These are phyloP conservation scores for Annulohypoxylon moriforme DNA, from an alignment of 495 filamentous ascomycete species.

Conservation along the genomic window DNA sequence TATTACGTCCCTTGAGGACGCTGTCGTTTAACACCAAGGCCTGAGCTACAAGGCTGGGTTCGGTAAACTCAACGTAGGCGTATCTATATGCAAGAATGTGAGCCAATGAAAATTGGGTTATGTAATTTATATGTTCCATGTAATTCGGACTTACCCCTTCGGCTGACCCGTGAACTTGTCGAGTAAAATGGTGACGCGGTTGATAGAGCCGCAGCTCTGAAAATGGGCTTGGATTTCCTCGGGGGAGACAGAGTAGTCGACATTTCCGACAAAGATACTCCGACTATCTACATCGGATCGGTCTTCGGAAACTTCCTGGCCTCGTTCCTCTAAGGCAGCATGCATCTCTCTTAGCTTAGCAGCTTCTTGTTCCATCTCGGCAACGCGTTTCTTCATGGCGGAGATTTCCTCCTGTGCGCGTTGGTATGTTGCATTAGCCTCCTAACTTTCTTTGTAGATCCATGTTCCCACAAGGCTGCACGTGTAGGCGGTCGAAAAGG, in stretches of 20 bases:
- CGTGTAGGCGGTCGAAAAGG: slow-evolving; percentile 1
- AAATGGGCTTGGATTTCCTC: slow-evolving; percentile 99
- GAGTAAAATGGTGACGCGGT: slow-evolving; percentile 95
- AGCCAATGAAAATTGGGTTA: not conserved
- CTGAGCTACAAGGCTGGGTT: slow-evolving; percentile 91
- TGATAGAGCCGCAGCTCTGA: slow-evolving; percentile 96
- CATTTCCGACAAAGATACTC: slow-evolving; percentile 98
- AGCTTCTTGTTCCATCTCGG: slow-evolving; percentile 99
- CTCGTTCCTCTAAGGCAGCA: slow-evolving; percentile 83
- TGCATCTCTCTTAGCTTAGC: slow-evolving; percentile 98
- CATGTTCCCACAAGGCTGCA: not conserved
- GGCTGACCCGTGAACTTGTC: slow-evolving; percentile 99
- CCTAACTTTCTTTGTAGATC: not conserved
- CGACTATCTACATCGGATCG: slow-evolving; percentile 96
- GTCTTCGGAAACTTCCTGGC: slow-evolving; percentile 84
- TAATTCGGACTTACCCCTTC: slow-evolving; percentile 78
- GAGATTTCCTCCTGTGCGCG: slow-evolving; percentile 80
- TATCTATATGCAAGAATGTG: slow-evolving; percentile 70
- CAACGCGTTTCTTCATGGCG: slow-evolving; percentile 96
- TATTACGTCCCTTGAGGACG: slow-evolving; percentile 90
- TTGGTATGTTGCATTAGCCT: slow-evolving; percentile 40
- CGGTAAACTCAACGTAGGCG: slow-evolving; percentile 98
- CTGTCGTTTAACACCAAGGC: slow-evolving; percentile 97
- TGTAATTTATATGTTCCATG: slow-evolving; percentile 22
- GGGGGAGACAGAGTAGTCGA: slow-evolving; percentile 96